These are phyloP conservation scores for Phaeophleospora eucalypticola DNA, from an alignment of 2,329 filamentous ascomycete genomes.

Conservation along the genomic window DNA sequence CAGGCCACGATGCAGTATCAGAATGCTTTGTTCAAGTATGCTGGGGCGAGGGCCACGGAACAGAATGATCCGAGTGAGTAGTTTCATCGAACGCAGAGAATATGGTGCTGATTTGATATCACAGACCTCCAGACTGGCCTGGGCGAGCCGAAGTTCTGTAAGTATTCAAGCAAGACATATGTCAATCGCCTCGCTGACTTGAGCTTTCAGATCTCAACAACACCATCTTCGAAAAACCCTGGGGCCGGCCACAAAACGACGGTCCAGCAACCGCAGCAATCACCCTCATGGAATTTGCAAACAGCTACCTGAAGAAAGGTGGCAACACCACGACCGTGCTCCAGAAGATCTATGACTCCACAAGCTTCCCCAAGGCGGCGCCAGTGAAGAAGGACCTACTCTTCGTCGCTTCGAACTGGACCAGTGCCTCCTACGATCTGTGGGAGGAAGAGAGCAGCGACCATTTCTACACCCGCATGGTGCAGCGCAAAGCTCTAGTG, in stretches of 20 bases:
- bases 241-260: slow-evolving; percentile 35
- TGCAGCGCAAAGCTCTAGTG: slow-evolving; percentile 30
- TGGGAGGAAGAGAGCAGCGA: slow-evolving; percentile 32
- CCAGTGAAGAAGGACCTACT: slow-evolving; percentile 29
- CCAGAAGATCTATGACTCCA: slow-evolving; percentile 30
- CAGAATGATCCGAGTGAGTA: slow-evolving; percentile 28
- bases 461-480: slow-evolving; percentile 33
- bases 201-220: slow-evolving; percentile 33
- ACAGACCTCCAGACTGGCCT: slow-evolving; percentile 27
- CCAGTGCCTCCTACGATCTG: slow-evolving; percentile 27
- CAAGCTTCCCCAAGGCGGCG: slow-evolving; percentile 20
- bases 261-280: slow-evolving; percentile 31
- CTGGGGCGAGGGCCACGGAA: slow-evolving; percentile 26
- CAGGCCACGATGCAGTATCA: slow-evolving; percentile 22
- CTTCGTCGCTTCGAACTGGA: slow-evolving; percentile 33
- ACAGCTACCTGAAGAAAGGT: slow-evolving; percentile 26
- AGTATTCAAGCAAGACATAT: too few species aligned
- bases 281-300: slow-evolving; percentile 32
- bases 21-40: slow-evolving; percentile 27
- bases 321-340: slow-evolving; percentile 25
- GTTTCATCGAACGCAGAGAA: neutral
- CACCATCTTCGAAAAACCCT: slow-evolving; percentile 29
- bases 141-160: slow-evolving; percentile 34
- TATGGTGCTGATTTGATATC: neutral
- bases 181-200: too few species aligned